Base-by-base conservation (phyloP, 2,329 filamentous ascomycete species). In the Arthrobotrys pseudoclavata region DNA sequence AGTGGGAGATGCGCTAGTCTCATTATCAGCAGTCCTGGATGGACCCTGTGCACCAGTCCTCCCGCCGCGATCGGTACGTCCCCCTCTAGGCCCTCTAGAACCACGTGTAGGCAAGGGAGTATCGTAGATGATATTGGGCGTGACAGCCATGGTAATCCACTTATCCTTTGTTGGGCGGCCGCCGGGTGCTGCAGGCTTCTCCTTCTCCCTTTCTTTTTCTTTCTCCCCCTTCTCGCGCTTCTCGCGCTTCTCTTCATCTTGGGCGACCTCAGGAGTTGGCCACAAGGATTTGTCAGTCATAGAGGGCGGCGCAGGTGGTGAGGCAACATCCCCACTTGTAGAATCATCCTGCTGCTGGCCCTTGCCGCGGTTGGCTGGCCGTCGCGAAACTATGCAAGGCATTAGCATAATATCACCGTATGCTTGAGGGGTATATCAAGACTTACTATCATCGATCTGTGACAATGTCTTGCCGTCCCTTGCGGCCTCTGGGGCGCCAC, bases 201-300 rank as follows among this genome's bases (percentile, higher is more conserved):
- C 87, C 12, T 92, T 91, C 53, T 89, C 87, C 12, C 87, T 86
- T 22, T 89, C 86, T 34, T 86, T 84, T 66, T 86, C 85, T 83
- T 93, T 93, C 69, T 90, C 87, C 66, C 89, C 72, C 52, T 70
- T 76, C 66, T 76, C 72, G 45, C 74, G 74, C 61, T 77, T 84
- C 83, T 93, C 94, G 82, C 91, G 90, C 84, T 92, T 92, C 79
- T 92, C 89, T 80, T 96, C 93, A 61, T 91, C 90, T 64, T 91
- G 89, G 1, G 90, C 91, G 61, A 87, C 90, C 81, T 97, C 93
- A 0, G 94, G 94, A 1, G 95, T 98, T 15, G 96, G 96, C 96
- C 96, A 99, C 20, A 90, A 90, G 66, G 89, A 86, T 61, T 92
- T 87, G 83, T 98, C 94, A 74, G 88, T 90, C 55, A 93, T 91